phyloP scores from a whole-genome alignment of 1,139 yeast genomes.

The Kodamaea alishanica region DNA sequence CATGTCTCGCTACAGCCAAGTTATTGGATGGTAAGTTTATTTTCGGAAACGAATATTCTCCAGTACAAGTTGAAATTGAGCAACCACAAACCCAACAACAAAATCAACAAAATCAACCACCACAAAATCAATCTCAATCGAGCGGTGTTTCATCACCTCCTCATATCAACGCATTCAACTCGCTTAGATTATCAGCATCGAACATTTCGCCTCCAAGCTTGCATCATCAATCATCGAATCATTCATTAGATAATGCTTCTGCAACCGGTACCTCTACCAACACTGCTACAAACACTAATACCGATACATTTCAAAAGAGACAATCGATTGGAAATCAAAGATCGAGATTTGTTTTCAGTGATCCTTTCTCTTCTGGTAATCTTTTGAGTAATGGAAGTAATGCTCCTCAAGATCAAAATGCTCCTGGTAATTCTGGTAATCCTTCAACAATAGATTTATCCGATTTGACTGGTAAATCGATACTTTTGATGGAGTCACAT shows the following conservation, averaged over 20 bases:
- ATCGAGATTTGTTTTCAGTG: constrained; percentile 67
- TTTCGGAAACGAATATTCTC: constrained; percentile 58
- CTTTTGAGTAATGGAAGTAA: constrained; percentile 31
- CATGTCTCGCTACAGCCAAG: constrained; percentile 71
- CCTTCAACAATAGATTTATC: constrained; percentile 27
- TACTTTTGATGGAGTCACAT: constrained; percentile 54
- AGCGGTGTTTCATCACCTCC: constrained; percentile 10
- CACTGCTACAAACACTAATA: constrained; percentile 6
- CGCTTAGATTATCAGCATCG: constrained; percentile 27
- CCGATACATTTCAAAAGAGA: constrained; percentile 39
- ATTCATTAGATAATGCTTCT: constrained; percentile 2
- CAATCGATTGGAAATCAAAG: constrained; percentile 56
- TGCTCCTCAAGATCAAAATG: constrained; percentile 15
- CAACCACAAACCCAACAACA: constrained; percentile 20
- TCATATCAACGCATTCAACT: constrained; percentile 19
- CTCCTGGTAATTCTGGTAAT: constrained; percentile 9
- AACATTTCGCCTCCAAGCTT: constrained; percentile 30
- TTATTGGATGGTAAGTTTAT: constrained; percentile 61
- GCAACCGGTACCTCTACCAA: constrained; percentile 5
- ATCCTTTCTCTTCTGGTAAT: constrained; percentile 46
- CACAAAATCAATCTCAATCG: too few relatives aligned
- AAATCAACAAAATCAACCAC: neutral
- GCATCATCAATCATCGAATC: constrained; percentile 13
- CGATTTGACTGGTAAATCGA: constrained; percentile 49
- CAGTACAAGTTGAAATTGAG: constrained; percentile 52